phyloP scores from a whole-genome alignment of 1,284 basidiomycete genomes.

The Leccinum holopus region DNA sequence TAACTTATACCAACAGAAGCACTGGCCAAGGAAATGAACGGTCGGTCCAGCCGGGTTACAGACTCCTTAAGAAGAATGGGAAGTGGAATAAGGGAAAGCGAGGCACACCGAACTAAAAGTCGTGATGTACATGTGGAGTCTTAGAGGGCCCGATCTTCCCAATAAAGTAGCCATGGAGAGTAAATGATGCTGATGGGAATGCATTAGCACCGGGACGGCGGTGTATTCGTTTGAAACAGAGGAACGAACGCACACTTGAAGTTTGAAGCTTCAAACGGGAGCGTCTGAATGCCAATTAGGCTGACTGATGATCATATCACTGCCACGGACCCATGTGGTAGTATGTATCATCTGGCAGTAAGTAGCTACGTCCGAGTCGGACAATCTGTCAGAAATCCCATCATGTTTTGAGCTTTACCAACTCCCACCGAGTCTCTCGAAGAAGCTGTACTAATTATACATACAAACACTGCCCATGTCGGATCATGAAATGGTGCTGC shows the following conservation, averaged over 20 bases:
- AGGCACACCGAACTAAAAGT: background rate
- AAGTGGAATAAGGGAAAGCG: constrained; percentile 21
- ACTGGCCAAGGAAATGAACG: constrained; percentile 9
- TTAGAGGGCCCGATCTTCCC: background rate
- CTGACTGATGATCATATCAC: background rate
- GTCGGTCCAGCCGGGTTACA: constrained; percentile 54
- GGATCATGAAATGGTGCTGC: no score
- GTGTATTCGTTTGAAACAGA: background rate
- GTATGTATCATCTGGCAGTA: background rate
- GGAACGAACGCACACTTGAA: background rate
- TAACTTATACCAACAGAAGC: background rate
- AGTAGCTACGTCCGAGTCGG: background rate
- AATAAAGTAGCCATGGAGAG: constrained; percentile 3
- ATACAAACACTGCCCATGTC: background rate
- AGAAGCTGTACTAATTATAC: background rate
- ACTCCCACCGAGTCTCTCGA: background rate
- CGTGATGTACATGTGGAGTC: background rate
- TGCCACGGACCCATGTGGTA: background rate
- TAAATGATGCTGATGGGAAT: constrained; percentile 4
- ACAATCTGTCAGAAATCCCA: background rate
- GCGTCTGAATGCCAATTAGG: background rate
- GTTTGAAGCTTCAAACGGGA: background rate
- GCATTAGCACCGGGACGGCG: background rate
- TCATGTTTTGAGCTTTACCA: background rate
- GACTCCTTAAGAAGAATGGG: constrained; percentile 23